These are phyloP conservation scores for Kalanchoe fedtschenkoi DNA, from an alignment of 164 flowering plant species.

Conservation along the genomic window DNA sequence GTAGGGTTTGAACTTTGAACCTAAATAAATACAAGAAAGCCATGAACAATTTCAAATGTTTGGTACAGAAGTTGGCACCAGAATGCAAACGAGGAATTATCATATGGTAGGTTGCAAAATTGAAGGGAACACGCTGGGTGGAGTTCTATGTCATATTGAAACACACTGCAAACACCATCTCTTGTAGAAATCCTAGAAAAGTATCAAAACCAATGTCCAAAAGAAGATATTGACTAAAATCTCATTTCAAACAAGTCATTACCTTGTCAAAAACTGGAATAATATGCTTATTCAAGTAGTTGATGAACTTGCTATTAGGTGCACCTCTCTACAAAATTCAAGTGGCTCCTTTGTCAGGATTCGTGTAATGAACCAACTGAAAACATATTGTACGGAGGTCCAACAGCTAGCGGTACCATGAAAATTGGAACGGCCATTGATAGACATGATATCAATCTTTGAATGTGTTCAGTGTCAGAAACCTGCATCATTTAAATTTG, in stretches of 20 bases:
- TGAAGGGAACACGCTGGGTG: neutral
- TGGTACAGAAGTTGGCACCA: neutral
- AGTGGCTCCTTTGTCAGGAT: neutral
- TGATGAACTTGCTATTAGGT: constrained; percentile 84
- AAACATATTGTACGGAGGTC: neutral
- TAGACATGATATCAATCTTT: constrained; percentile 80
- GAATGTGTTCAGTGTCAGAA: constrained; percentile 81
- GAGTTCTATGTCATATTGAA: neutral
- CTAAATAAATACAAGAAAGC: neutral
- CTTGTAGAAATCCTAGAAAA: neutral
- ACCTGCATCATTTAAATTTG: constrained; percentile 35
- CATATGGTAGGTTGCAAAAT: neutral
- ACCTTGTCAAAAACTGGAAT: constrained; percentile 87
- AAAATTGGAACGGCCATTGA: constrained; percentile 84
- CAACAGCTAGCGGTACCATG: constrained; percentile 38
- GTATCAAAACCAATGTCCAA: neutral
- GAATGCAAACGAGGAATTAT: neutral
- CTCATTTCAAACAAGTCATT: constrained; percentile 7
- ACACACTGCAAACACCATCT: neutral
- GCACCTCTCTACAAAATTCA: constrained; percentile 67
- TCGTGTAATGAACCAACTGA: neutral
- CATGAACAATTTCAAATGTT: neutral
- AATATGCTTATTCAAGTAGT: constrained; percentile 75
- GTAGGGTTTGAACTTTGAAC: no score
- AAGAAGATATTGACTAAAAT: neutral